Percentiles rank a stretch among this genome's conserved stretches.
These are phyloP conservation scores for Melanomma pulvis-pyrius DNA, from an alignment of 495 filamentous ascomycete species.

Conservation along the genomic window DNA sequence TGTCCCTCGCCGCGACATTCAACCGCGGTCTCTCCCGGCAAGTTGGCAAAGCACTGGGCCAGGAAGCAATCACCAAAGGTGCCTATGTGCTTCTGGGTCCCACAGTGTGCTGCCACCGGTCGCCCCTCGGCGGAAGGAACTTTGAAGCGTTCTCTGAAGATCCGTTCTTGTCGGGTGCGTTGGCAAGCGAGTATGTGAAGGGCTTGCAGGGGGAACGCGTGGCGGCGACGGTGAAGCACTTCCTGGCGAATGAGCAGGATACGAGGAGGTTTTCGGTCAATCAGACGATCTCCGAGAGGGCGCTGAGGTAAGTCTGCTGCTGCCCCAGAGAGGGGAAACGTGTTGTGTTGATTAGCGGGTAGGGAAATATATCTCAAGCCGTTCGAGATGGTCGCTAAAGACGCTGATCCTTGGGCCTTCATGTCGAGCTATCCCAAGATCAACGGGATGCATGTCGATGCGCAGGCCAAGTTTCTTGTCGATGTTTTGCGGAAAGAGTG, in stretches of 20 bases:
- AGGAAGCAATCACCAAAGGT: conserved; percentile 71
- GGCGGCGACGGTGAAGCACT: conserved; percentile 75
- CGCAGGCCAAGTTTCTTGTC: conserved; percentile 62
- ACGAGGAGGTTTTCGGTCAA: conserved; percentile 68
- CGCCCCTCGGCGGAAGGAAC: conserved; percentile 72
- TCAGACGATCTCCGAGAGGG: conserved; percentile 65
- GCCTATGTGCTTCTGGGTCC: conserved; percentile 73
- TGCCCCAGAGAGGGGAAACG: not conserved
- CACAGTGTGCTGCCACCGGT: conserved; percentile 75
- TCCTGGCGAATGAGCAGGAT: conserved; percentile 78
- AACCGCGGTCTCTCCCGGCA: conserved; percentile 62
- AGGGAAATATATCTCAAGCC: conserved; percentile 72
- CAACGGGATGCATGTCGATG: conserved; percentile 67
- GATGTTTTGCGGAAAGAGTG: conserved; percentile 68
- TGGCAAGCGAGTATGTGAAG: conserved; percentile 66
- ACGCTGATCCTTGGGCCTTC: conserved; percentile 62
- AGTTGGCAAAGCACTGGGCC: conserved; percentile 64
- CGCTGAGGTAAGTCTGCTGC: conserved; percentile 46
- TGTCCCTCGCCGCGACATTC: conserved; percentile 73
- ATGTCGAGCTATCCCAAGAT: conserved; percentile 55
- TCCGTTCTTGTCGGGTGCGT: conserved; percentile 66
- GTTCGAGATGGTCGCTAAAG: conserved; percentile 68
- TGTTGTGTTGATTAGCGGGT: conserved; percentile 37
- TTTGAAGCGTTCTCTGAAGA: conserved; percentile 83
- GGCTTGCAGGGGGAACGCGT: conserved; percentile 72